These are phyloP conservation scores for Bruguiera hainesii DNA, from an alignment of 441 rosid species.

Conservation along the genomic window DNA sequence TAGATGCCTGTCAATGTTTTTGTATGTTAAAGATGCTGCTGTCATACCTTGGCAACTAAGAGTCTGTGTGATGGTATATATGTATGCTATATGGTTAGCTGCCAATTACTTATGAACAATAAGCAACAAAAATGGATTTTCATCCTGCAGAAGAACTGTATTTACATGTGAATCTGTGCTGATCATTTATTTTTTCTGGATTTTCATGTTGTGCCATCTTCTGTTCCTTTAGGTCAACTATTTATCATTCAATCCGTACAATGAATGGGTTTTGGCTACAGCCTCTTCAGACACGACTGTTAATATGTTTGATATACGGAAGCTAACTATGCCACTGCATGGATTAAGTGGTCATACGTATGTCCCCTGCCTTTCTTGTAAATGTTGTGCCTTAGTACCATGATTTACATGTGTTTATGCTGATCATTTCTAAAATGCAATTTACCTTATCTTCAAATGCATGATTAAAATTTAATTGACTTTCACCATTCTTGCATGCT, in stretches of 20 bases:
- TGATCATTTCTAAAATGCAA: not conserved
- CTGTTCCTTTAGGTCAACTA: constrained; percentile 50
- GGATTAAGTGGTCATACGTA: constrained; percentile 64
- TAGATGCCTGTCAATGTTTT: too few relatives aligned
- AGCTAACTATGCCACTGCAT: constrained; percentile 60
- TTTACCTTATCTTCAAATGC: not conserved
- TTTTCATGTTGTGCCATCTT: not conserved
- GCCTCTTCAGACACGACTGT: constrained; percentile 81
- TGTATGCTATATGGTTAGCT: too few relatives aligned
- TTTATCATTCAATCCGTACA: constrained; percentile 69
- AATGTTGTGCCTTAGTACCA: not conserved
- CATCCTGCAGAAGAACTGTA: not conserved
- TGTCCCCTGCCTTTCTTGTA: constrained; percentile 17
- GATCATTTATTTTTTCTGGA: not conserved
- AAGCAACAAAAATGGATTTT: too few relatives aligned
- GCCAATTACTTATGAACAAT: too few relatives aligned
- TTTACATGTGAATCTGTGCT: not conserved
- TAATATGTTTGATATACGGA: constrained; percentile 71
- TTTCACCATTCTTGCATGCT: not conserved
- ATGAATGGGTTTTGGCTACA: constrained; percentile 86
- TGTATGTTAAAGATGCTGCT: too few relatives aligned
- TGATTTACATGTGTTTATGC: not conserved
- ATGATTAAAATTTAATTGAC: not conserved
- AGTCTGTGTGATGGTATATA: too few relatives aligned
- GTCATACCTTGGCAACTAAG: too few relatives aligned